A percentile compares a stretch with the other conserved stretches of the same genome.
Evolutionary conservation across 2,329 filamentous ascomycete species (phyloP).

Genomic region (Calonectria honghensis): DNA sequence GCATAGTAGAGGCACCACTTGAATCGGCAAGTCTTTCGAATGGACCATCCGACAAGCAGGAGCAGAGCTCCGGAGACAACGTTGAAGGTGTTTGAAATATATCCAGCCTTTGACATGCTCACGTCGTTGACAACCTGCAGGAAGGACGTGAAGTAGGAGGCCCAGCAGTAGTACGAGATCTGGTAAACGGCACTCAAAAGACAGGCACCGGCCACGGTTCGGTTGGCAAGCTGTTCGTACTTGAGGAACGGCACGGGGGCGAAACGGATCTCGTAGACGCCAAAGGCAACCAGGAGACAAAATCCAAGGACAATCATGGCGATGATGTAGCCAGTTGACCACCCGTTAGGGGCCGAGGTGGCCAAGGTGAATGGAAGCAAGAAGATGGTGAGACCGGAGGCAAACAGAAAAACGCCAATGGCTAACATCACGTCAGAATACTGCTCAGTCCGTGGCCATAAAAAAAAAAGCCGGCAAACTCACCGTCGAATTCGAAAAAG

Average conservation of each 20-base stretch:
- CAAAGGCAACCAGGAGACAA: slow-evolving; percentile 70
- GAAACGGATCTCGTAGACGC: slow-evolving; percentile 72
- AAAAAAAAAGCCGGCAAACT: not conserved
- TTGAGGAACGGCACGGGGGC: slow-evolving; percentile 76
- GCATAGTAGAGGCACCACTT: slow-evolving; percentile 69
- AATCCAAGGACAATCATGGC: slow-evolving; percentile 75
- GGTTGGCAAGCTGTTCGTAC: slow-evolving; percentile 68
- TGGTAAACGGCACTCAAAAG: slow-evolving; percentile 62
- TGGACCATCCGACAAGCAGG: slow-evolving; percentile 67
- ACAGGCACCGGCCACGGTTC: slow-evolving; percentile 70
- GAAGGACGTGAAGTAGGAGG: slow-evolving; percentile 70
- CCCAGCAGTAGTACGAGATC: slow-evolving; percentile 67
- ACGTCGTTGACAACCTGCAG: slow-evolving; percentile 71
- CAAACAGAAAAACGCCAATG: slow-evolving; percentile 71
- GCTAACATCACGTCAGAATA: slow-evolving; percentile 23
- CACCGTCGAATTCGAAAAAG: slow-evolving; percentile 48
- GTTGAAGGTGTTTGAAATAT: slow-evolving; percentile 68
- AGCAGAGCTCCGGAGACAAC: slow-evolving; percentile 68
- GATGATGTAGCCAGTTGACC: slow-evolving; percentile 70
- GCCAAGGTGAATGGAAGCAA: slow-evolving; percentile 76
- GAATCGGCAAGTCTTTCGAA: slow-evolving; percentile 70
- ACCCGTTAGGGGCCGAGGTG: slow-evolving; percentile 63
- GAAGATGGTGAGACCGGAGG: slow-evolving; percentile 70
- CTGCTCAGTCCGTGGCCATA: not conserved
- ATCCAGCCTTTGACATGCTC: slow-evolving; percentile 67